These are phyloP conservation scores for Fusarium fracticaudum DNA, from an alignment of 2,329 filamentous ascomycete species.

Conservation along the genomic window DNA sequence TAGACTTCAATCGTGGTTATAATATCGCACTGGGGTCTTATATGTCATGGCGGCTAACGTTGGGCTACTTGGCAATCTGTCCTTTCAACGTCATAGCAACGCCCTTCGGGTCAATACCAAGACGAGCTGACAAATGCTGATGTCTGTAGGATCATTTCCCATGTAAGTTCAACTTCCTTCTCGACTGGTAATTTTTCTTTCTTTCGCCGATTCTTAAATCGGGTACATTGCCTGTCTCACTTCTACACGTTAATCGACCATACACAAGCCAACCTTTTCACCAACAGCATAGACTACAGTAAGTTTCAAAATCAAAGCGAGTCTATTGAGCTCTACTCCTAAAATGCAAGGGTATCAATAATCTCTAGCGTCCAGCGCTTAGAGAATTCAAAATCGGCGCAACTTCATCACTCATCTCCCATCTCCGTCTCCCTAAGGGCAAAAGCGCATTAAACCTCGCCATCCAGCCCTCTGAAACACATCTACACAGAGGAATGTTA, in stretches of 20 bases:
- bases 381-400: constrained; percentile 33
- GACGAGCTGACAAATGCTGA: constrained; percentile 17
- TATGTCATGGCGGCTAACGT: not conserved
- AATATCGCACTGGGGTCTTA: not conserved
- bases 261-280: no score
- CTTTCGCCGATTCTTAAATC: not conserved
- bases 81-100: constrained; percentile 1
- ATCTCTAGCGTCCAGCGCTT: constrained; percentile 6
- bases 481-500: constrained; percentile 46
- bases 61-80: not conserved
- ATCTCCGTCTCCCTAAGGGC: constrained; percentile 27
- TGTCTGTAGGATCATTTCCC: not conserved
- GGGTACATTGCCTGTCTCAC: not conserved
- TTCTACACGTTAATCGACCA: not conserved
- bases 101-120: not conserved
- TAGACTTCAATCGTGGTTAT: fast-evolving
- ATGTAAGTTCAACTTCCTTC: no score
- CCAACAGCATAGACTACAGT: no score
- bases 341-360: constrained; percentile 23
- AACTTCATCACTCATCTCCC: constrained; percentile 35
- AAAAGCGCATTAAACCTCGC: constrained; percentile 35
- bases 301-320: no score
- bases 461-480: constrained; percentile 42
- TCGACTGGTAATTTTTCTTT: fast-evolving
- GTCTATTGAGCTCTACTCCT: not conserved